These are phyloP conservation scores for Hyphodiscus sp. DNA, from an alignment of 2,329 filamentous ascomycete species.

Conservation along the genomic window DNA sequence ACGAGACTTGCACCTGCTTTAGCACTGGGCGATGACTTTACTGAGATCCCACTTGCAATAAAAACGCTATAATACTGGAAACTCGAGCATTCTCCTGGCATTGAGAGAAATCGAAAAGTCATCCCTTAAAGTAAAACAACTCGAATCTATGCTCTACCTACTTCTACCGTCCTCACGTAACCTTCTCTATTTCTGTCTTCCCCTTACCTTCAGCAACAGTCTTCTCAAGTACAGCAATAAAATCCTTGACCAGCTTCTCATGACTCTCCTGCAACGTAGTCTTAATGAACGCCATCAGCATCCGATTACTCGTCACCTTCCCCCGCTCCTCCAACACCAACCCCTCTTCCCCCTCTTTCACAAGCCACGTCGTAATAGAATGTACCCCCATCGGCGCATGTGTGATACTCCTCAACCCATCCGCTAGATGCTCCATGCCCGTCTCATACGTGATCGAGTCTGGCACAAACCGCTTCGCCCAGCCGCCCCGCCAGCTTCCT, in stretches of 20 bases:
- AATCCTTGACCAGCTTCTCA: slow-evolving; percentile 55
- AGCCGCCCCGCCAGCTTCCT: slow-evolving; percentile 70
- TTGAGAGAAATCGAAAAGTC: too few relatives aligned
- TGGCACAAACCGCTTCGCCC: slow-evolving; percentile 37
- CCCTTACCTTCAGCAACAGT: slow-evolving; percentile 1
- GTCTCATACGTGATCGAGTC: slow-evolving; percentile 22
- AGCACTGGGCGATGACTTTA: too few relatives aligned
- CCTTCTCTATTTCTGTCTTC: neutral
- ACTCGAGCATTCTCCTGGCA: too few relatives aligned
- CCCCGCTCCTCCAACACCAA: slow-evolving; percentile 77
- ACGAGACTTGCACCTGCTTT: too few relatives aligned
- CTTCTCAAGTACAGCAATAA: slow-evolving; percentile 43
- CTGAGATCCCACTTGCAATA: too few relatives aligned
- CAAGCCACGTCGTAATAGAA: slow-evolving; percentile 59
- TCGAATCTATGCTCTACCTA: too few relatives aligned
- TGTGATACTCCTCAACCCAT: slow-evolving; percentile 24
- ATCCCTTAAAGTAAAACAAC: too few relatives aligned
- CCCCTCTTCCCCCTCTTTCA: slow-evolving; percentile 62
- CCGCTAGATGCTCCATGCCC: slow-evolving; percentile 14
- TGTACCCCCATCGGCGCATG: slow-evolving; percentile 28
- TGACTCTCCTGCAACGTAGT: slow-evolving; percentile 73
- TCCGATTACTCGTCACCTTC: slow-evolving; percentile 69
- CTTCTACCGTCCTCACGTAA: neutral
- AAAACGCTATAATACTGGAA: too few relatives aligned
- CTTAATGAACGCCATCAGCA: slow-evolving; percentile 71